A percentile compares a stretch with the other conserved stretches of the same genome.
Conservation (phyloP, 108 stramenopile species). For the Schizochytrium sp. region DNA sequence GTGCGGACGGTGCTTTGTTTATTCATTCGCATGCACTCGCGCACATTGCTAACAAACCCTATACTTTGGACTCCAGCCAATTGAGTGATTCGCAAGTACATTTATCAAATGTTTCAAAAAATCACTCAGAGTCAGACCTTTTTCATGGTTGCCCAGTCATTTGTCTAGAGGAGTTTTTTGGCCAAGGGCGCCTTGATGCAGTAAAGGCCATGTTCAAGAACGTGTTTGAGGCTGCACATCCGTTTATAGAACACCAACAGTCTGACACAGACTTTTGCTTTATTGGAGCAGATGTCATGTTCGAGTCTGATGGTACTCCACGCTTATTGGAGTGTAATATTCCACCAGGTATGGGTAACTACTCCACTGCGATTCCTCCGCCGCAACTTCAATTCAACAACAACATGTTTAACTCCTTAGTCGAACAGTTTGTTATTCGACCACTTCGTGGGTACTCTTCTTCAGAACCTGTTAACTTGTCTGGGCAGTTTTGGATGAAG, state of each 20-base stretch:
- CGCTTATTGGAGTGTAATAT: constrained; percentile 36
- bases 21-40: constrained; percentile 35
- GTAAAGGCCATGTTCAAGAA: neutral
- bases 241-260: constrained; percentile 51
- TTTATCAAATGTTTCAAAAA: constrained; percentile 43
- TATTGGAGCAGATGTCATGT: constrained; percentile 52
- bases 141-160: constrained; percentile 51
- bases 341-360: constrained; percentile 50
- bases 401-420: neutral
- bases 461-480: too few relatives aligned
- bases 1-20: neutral
- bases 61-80: neutral
- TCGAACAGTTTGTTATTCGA: neutral
- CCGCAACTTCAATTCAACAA: constrained; percentile 6
- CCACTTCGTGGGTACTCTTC: neutral
- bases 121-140: constrained; percentile 37
- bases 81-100: constrained; percentile 4
- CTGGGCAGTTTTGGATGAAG: neutral
- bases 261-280: constrained; percentile 4
- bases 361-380: neutral
- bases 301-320: neutral
- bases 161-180: neutral
- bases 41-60: constrained; percentile 47
- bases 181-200: neutral
- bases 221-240: constrained; percentile 18